Evolutionary conservation across 768 basidiomycete species (phyloP).

Genomic region (Suillus subaureus): DNA sequence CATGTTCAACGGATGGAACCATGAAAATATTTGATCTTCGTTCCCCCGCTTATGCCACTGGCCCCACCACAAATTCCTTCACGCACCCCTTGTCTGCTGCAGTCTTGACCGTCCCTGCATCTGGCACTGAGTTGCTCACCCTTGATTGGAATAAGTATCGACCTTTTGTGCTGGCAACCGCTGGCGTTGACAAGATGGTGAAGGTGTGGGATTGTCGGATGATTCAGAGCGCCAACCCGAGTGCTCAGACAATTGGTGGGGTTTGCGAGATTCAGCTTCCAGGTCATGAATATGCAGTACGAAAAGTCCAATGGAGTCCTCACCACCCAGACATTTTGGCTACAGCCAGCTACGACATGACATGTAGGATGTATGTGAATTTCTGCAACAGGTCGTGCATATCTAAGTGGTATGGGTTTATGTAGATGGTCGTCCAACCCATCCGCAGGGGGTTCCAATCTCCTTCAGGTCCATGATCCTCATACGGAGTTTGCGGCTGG

Average conservation of each 20-base stretch:
- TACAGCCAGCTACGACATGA: constrained; percentile 91
- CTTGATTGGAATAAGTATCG: constrained; percentile 95
- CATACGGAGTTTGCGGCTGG: constrained; percentile 97
- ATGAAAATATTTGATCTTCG: constrained; percentile 83
- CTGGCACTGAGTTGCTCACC: constrained; percentile 75
- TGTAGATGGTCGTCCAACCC: constrained; percentile 76
- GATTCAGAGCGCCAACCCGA: constrained; percentile 57
- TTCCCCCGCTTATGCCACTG: constrained; percentile 57
- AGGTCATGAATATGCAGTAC: constrained; percentile 90
- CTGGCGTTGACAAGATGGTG: constrained; percentile 74
- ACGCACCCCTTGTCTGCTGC: constrained; percentile 70
- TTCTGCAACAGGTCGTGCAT: constrained; percentile 6
- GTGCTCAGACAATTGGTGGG: constrained; percentile 63
- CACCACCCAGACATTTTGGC: constrained; percentile 73
- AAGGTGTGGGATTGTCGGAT: constrained; percentile 90
- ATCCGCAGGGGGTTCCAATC: constrained; percentile 45
- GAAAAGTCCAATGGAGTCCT: constrained; percentile 89
- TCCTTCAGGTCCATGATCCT: constrained; percentile 75
- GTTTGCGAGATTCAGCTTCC: constrained; percentile 67
- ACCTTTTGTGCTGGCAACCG: constrained; percentile 74
- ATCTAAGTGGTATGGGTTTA: background rate
- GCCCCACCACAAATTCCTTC: constrained; percentile 55
- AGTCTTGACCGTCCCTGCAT: constrained; percentile 76
- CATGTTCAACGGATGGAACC: constrained; percentile 87
- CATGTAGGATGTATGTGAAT: constrained; percentile 77